These are phyloP conservation scores for Malassezia globosa DNA, from an alignment of 1,284 basidiomycete genomes.

Conservation along the genomic window DNA sequence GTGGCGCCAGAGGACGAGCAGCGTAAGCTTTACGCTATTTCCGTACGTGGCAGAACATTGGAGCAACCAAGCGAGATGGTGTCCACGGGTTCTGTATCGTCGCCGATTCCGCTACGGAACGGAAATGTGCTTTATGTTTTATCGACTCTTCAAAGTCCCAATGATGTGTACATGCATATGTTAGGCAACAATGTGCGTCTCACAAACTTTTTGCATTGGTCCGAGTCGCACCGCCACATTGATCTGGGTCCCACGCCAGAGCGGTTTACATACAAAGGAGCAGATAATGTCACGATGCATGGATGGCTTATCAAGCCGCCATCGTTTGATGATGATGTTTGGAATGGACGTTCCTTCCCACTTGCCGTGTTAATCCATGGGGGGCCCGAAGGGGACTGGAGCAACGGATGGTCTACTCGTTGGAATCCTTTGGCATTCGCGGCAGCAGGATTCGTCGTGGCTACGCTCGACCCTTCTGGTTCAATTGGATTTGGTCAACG, in stretches of 20 bases:
- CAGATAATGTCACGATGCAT: constrained; percentile 14
- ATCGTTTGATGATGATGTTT: constrained; percentile 11
- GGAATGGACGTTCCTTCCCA: constrained; percentile 9
- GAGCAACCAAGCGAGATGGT: constrained; percentile 8
- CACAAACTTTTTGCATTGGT: constrained; percentile 12
- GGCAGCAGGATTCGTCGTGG: constrained; percentile 27
- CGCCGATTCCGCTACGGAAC: constrained; percentile 5
- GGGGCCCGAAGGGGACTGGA: constrained; percentile 35
- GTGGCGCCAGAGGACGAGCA: constrained; percentile 20
- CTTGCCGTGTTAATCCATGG: constrained; percentile 31
- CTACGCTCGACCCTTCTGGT: constrained; percentile 31
- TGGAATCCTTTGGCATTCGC: constrained; percentile 36
- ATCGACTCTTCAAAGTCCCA: constrained; percentile 15
- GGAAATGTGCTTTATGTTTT: constrained; percentile 11
- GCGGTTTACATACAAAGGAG: constrained; percentile 21
- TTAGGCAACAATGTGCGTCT: not conserved
- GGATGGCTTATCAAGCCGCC: constrained; percentile 25
- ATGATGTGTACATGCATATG: constrained; percentile 17
- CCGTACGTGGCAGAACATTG: not conserved
- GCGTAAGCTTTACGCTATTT: constrained; percentile 13
- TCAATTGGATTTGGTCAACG: constrained; percentile 30
- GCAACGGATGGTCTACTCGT: constrained; percentile 27
- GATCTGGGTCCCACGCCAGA: constrained; percentile 23
- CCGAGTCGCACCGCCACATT: constrained; percentile 11
- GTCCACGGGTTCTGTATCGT: constrained; percentile 4